Conservation (phyloP, 2,329 filamentous ascomycete genomes). For the Nigrospora osmanthi region DNA sequence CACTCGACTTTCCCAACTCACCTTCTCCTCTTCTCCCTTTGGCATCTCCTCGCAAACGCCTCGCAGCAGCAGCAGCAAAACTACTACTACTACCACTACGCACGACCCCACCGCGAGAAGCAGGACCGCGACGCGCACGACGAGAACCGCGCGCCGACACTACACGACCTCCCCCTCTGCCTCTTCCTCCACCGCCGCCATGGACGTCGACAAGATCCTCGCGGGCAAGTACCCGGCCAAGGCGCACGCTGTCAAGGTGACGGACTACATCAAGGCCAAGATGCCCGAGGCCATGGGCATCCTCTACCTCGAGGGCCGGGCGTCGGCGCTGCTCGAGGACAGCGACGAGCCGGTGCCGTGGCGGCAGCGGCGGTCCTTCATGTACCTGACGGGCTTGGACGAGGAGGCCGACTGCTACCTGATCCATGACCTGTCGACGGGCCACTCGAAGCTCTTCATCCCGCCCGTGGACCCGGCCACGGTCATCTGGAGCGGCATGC, state of each 20-base stretch:
- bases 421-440: conserved; percentile 69
- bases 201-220: conserved; percentile 44
- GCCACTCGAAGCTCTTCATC: conserved; percentile 79
- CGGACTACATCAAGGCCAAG: conserved; percentile 64
- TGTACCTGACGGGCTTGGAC: conserved; percentile 80
- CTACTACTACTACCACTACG: too few species aligned
- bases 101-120: too few species aligned
- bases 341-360: conserved; percentile 79
- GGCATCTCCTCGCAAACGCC: too few species aligned
- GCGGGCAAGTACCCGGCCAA: conserved; percentile 74
- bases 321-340: conserved; percentile 77
- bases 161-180: background rate
- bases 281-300: conserved; percentile 60
- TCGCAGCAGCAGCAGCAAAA: too few species aligned
- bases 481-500: conserved; percentile 90
- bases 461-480: conserved; percentile 80
- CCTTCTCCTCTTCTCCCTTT: too few species aligned
- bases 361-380: conserved; percentile 86
- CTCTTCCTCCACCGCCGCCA: conserved; percentile 10
- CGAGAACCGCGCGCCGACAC: too few species aligned
- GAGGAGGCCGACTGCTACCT: conserved; percentile 72
- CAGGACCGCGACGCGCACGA: too few species aligned
- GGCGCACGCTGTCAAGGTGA: conserved; percentile 76
- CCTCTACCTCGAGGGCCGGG: conserved; percentile 82
- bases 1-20: too few species aligned